A percentile compares a stretch with the other conserved stretches of the same genome.
phyloP scores from a whole-genome alignment of 495 filamentous ascomycete species.

The Penicillium goetzii region DNA sequence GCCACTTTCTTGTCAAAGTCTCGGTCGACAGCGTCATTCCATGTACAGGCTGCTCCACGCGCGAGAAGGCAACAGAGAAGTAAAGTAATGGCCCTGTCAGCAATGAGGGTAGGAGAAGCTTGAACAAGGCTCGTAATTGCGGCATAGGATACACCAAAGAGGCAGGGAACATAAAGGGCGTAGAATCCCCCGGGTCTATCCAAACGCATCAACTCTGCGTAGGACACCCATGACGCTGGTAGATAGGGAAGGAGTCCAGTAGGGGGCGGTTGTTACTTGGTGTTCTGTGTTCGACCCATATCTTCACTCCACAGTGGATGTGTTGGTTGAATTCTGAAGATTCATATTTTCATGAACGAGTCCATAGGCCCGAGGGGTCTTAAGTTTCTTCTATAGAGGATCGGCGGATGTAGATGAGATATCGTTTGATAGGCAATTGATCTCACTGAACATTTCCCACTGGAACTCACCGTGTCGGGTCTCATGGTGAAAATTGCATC shows the following conservation, averaged over 20 bases:
- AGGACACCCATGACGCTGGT: constrained; percentile 33
- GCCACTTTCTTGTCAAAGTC: constrained; percentile 46
- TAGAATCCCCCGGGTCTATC: constrained; percentile 41
- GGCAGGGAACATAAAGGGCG: constrained; percentile 38
- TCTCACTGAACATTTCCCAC: not conserved
- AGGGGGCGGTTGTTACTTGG: not conserved
- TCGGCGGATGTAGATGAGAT: not conserved
- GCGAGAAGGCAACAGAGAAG: constrained; percentile 29
- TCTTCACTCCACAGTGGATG: not conserved
- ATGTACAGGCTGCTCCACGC: constrained; percentile 40
- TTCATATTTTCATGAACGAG: not conserved
- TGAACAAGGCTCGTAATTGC: constrained; percentile 18
- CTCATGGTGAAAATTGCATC: not conserved
- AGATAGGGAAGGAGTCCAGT: not conserved
- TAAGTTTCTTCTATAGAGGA: not conserved
- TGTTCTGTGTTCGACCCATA: not conserved
- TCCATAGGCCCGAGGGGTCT: not conserved
- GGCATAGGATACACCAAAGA: constrained; percentile 36
- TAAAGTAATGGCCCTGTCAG: not conserved
- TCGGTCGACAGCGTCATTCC: constrained; percentile 52
- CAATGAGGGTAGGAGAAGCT: constrained; percentile 4
- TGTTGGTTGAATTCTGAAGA: not conserved
- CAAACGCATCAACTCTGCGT: constrained; percentile 48
- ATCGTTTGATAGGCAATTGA: not conserved
- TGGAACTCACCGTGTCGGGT: not conserved